Percentiles rank a stretch among this genome's conserved stretches.
Conservation (phyloP, 75 land plant species). For the Picea glauca region DNA sequence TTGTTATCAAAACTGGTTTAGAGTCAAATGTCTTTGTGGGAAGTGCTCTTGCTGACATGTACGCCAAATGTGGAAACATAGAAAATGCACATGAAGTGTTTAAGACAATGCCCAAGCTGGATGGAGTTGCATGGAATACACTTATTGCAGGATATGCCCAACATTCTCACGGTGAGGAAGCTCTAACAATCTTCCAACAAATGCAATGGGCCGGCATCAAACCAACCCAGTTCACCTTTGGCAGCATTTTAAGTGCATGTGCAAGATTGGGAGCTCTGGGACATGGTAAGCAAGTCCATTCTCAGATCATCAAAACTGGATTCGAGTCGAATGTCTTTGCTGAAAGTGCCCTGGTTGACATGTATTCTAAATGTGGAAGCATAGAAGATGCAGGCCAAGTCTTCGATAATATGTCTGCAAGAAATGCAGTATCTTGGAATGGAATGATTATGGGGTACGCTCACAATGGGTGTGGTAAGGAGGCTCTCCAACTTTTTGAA, state of each 20-base stretch:
- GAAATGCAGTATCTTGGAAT: constrained; percentile 41
- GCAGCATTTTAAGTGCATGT: constrained; percentile 40
- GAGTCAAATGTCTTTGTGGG: constrained; percentile 37
- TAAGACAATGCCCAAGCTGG: constrained; percentile 30
- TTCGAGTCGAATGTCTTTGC: background rate
- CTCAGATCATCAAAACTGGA: background rate
- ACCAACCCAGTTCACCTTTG: constrained; percentile 54
- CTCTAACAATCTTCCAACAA: constrained; percentile 28
- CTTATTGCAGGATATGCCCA: constrained; percentile 59
- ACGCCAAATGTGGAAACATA: constrained; percentile 54
- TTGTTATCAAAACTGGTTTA: constrained; percentile 22
- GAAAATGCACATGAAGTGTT: constrained; percentile 44
- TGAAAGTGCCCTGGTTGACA: constrained; percentile 29
- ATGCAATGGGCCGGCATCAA: constrained; percentile 33
- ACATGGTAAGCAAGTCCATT: constrained; percentile 18
- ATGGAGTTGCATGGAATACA: constrained; percentile 65
- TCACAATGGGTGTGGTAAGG: constrained; percentile 33
- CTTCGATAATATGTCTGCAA: constrained; percentile 22
- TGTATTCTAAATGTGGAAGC: constrained; percentile 24
- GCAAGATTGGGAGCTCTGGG: constrained; percentile 38
- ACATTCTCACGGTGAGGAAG: constrained; percentile 22
- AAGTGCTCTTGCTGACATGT: constrained; percentile 74
- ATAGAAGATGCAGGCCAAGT: constrained; percentile 31
- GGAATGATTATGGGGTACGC: constrained; percentile 54
- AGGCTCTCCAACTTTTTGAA: constrained; percentile 33